Base-by-base conservation (phyloP, 2,329 filamentous ascomycete species). In the Aspergillus costaricaensis region DNA sequence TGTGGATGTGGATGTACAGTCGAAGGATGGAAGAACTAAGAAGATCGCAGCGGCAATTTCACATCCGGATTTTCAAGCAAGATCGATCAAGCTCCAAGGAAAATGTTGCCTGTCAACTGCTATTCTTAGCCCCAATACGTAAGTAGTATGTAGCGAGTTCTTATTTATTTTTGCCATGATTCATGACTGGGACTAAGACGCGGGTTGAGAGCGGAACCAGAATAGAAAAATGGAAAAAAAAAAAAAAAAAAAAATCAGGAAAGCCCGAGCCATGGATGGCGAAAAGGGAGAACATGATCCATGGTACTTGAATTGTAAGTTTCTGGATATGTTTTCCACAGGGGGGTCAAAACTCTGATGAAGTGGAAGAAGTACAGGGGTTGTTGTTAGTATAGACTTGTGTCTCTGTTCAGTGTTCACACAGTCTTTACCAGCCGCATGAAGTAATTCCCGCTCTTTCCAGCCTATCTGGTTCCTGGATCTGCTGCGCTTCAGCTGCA, bases 31-130 rank as follows among this genome's bases (percentile, higher is more conserved):
- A 39, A 41, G 39, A 27, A 8, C 0, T 27, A 27, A 27, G 25
- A 55, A 39, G 32, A 53, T 53, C 39, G 32, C 14, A 36, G 17
- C 52, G 52, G 41, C 39, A 17, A 17, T 8, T 44, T 44, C 36
- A 17, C 38, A 44, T 44, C n/a, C 52, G 38, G 17, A 43, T 27
- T 55, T n/a, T 43, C 41, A 30, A 30, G 52, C 38, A 19, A 27
- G 52, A 30, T 43, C 52, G 19, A 44, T 21, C 23, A 41, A 55
- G n/a, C 12, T 2, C 19, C 19, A 19, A 32, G 21, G 32, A 36
- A 32, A 32, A 47, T 47, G 53, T 39, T 55, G 53, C 53, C 53
- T 55, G 53, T 55, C 53, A 55, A 55, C 14, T 17, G 41, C 53
- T 36, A 55, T 32, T 36, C 32, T 53, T 44, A 36, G 39, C 32